A percentile compares a stretch with the other conserved stretches of the same genome.
phyloP scores from a whole-genome alignment of 768 basidiomycete genomes.

The Heimioporus sp. region DNA sequence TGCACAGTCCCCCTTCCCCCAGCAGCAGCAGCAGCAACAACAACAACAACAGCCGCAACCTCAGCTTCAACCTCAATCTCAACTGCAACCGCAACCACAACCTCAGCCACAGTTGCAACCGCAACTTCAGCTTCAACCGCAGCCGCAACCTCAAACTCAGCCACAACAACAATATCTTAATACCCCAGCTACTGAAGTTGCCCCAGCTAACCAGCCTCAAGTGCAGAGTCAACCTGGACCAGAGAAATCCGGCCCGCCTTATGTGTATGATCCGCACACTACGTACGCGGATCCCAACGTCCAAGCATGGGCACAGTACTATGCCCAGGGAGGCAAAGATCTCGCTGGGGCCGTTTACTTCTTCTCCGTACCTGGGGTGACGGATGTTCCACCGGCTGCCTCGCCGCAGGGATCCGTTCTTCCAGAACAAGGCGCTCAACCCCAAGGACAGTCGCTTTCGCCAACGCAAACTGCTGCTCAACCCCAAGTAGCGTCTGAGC shows the following conservation, averaged over 20 bases:
- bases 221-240: slow-evolving; percentile 11
- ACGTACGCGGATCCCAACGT: slow-evolving; percentile 79
- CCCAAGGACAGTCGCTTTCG: slow-evolving; percentile 12
- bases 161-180: slow-evolving; percentile 27
- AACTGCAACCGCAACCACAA: slow-evolving; percentile 28
- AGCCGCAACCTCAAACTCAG: slow-evolving; percentile 28
- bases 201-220: slow-evolving; percentile 11
- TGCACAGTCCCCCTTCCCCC: slow-evolving; percentile 31
- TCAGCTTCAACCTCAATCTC: slow-evolving; percentile 28
- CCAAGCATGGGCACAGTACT: slow-evolving; percentile 86
- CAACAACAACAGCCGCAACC: slow-evolving; percentile 38
- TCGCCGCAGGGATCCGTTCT: slow-evolving; percentile 3
- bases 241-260: slow-evolving; percentile 43
- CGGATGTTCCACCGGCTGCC: slow-evolving; percentile 35
- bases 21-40: slow-evolving; percentile 30
- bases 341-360: slow-evolving; percentile 79
- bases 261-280: slow-evolving; percentile 57
- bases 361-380: slow-evolving; percentile 71
- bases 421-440: slow-evolving; percentile 11
- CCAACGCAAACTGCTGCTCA: slow-evolving; percentile 17
- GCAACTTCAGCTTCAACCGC: slow-evolving; percentile 35
- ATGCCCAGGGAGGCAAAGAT: slow-evolving; percentile 76
- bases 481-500: slow-evolving; percentile 16
- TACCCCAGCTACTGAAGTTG: slow-evolving; percentile 4
- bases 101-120: slow-evolving; percentile 33